These are phyloP conservation scores for Pilaira anomala DNA, from an alignment of 192 early-diverging fungal species.

Conservation along the genomic window DNA sequence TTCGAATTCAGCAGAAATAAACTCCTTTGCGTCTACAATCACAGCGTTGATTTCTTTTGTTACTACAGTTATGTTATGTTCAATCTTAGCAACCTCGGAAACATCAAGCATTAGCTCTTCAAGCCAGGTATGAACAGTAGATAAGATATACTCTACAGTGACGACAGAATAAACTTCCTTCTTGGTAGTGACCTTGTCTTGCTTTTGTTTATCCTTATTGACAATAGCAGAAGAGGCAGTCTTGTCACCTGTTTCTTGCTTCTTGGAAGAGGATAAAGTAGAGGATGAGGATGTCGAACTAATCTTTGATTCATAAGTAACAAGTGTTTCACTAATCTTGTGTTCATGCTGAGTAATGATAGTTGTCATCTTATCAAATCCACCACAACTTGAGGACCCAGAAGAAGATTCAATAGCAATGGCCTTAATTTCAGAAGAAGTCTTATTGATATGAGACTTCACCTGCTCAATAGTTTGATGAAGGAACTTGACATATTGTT, in stretches of 20 bases:
- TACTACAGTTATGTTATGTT: not conserved
- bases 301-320: conserved; percentile 14
- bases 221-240: not conserved
- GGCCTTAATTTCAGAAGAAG: conserved; percentile 10
- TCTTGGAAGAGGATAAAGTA: conserved; percentile 4
- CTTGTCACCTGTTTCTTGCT: not conserved
- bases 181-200: not conserved
- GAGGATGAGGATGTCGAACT: not conserved
- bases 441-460: conserved; percentile 5
- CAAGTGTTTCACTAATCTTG: conserved; percentile 7
- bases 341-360: conserved; percentile 12
- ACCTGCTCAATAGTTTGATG: conserved; percentile 9
- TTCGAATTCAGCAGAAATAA: not conserved
- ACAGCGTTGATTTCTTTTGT: conserved; percentile 5
- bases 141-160: not conserved
- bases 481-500: not conserved
- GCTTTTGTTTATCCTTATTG: not conserved
- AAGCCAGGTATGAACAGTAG: conserved; percentile 4
- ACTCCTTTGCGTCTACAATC: conserved; percentile 4
- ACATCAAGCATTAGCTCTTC: conserved; percentile 14
- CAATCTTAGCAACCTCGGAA: conserved; percentile 10
- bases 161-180: not conserved
- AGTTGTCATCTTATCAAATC: conserved; percentile 19
- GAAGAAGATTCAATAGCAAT: conserved; percentile 1
- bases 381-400: not conserved